These are phyloP conservation scores for Pulveroboletus ravenelii DNA, from an alignment of 768 basidiomycete genomes.

Conservation along the genomic window DNA sequence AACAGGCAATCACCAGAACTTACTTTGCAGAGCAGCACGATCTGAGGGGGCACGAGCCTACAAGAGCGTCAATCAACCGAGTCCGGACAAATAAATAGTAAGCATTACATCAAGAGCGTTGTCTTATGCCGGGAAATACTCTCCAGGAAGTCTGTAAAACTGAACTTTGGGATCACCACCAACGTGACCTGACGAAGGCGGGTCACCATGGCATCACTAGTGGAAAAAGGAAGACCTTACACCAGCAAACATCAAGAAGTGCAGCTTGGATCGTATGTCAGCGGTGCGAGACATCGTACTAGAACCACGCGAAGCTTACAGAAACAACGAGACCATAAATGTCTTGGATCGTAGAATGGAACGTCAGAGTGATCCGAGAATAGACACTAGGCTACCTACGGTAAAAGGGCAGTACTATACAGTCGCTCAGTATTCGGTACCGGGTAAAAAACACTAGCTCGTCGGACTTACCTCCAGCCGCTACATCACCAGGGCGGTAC, in stretches of 20 bases:
- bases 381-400: slow-evolving; percentile 37
- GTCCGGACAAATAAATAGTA: neutral
- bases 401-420: slow-evolving; percentile 54
- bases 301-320: slow-evolving; percentile 31
- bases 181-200: slow-evolving; percentile 41
- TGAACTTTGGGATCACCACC: slow-evolving; percentile 61
- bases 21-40: slow-evolving; percentile 65
- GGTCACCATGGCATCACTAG: neutral
- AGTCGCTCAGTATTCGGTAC: slow-evolving; percentile 12
- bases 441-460: neutral
- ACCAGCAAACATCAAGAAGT: slow-evolving; percentile 50
- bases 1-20: neutral
- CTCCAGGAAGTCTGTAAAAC: slow-evolving; percentile 54
- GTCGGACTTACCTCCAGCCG: slow-evolving; percentile 46
- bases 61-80: neutral
- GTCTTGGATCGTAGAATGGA: slow-evolving; percentile 32
- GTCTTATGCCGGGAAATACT: slow-evolving; percentile 58
- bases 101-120: slow-evolving; percentile 48
- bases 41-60: slow-evolving; percentile 63
- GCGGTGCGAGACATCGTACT: neutral
- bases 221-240: slow-evolving; percentile 28
- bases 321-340: slow-evolving; percentile 57
- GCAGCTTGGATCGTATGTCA: slow-evolving; percentile 35
- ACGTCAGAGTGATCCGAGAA: slow-evolving; percentile 10
- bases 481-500: slow-evolving; percentile 52